Evolutionary conservation across 2,329 filamentous ascomycete genomes (phyloP), one percentile per base, ranked within the genome.

Genomic region (Sporothrix globosa): DNA sequence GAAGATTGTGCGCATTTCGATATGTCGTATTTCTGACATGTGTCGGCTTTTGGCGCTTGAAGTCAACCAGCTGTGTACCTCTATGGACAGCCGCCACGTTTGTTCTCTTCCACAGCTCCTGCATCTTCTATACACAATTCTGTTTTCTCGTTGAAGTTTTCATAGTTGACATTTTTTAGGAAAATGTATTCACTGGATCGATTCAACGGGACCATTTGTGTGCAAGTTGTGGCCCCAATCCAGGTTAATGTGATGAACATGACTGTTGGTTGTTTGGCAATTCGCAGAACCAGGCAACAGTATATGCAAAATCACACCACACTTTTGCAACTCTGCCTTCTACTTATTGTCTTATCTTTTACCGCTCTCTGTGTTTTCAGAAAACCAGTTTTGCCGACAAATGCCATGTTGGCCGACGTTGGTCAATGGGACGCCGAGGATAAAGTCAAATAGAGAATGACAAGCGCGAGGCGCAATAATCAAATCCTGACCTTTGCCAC

Each of bases 51-150:
- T 34, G 34, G 34, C 34, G 41, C 17, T 7, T 7, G 17, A 1
- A n/a, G 5, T 61, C n/a, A 24, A n/a, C 39, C 44, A 24, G n/a
- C 34, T 34, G 27, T 61, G 58, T 39, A 61, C 58, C 58, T 61
- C 58, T 61, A 46, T 61, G 58, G 58, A 4, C 58, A 21, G 6
- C 39, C 58, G 13, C 39, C 58, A 24, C 21, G 10, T 61, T 27
- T 61, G 13, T 9, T 21, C 21, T 44, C 34, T 61, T 46, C 13
- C 21, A 6, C 2, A 5, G 48, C 17, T 54, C 13, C 27, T 7
- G 11, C 41, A 9, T 34, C 34, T 34, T 7, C 34, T 34, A 4
- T 34, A 34, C 34, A 34, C 5, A 7, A 9, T 34, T 34, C 34
- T 7, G 9, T 34, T 34, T 34, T 34, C 27, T 34, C 34, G 34